phyloP scores from a whole-genome alignment of 306 rosid genomes.

The Quercus variabilis region DNA sequence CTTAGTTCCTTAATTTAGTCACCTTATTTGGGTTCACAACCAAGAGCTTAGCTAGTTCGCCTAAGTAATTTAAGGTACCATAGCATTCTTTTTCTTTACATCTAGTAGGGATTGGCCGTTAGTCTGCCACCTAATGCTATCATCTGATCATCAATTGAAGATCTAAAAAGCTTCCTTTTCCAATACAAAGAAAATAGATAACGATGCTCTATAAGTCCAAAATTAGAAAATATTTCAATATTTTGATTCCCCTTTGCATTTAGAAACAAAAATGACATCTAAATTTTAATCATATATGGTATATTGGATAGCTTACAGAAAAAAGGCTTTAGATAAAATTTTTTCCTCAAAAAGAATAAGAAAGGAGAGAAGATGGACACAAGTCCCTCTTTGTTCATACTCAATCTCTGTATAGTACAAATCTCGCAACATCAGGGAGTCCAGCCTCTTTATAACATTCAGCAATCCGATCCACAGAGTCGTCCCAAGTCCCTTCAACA shows the following conservation, averaged over 20 bases:
- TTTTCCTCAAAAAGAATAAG: background rate
- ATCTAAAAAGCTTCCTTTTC: background rate
- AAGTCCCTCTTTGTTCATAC: background rate
- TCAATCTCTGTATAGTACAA: constrained; percentile 60
- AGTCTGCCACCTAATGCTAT: background rate
- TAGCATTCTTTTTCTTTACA: background rate
- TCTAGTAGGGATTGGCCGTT: background rate
- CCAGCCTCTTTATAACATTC: constrained; percentile 78
- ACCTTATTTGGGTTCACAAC: too few species aligned
- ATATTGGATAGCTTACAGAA: background rate
- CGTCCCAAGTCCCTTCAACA: constrained; percentile 87
- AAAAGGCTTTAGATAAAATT: background rate
- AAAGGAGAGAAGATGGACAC: background rate
- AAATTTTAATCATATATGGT: constrained; percentile 2
- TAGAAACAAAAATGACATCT: background rate
- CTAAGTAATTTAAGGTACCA: too few species aligned
- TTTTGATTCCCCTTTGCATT: background rate
- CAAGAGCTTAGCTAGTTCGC: too few species aligned
- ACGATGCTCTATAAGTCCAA: background rate
- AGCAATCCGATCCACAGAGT: constrained; percentile 58
- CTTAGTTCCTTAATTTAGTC: too few species aligned
- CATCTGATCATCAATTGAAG: background rate
- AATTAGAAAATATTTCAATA: background rate
- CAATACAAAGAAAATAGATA: background rate
- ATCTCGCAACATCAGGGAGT: constrained; percentile 62